Evolutionary conservation across 2,329 filamentous ascomycete species (phyloP).

Genomic region (Fusarium redolens): DNA sequence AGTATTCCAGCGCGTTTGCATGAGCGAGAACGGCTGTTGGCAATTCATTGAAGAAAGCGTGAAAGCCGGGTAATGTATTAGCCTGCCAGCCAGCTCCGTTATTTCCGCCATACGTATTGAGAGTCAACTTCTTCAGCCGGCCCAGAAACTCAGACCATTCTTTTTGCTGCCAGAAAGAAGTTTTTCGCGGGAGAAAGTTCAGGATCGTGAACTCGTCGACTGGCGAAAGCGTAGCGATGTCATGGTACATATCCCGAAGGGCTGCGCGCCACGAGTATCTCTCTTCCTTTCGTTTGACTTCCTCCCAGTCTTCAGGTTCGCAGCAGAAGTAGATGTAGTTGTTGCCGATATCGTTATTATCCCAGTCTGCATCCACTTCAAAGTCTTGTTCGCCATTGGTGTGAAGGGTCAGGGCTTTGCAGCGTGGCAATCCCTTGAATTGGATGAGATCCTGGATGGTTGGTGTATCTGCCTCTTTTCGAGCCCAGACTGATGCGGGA

Average conservation of each 20-base stretch:
- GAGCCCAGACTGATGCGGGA: slow-evolving; percentile 18
- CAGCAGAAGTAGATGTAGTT: slow-evolving; percentile 9
- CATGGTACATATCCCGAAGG: slow-evolving; percentile 4
- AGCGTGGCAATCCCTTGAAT: not conserved
- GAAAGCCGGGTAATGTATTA: slow-evolving; percentile 1
- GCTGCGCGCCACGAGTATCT: not conserved
- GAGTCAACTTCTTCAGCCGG: not conserved
- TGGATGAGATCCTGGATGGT: not conserved
- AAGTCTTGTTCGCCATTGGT: not conserved
- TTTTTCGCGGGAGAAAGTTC: not conserved
- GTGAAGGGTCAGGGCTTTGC: not conserved
- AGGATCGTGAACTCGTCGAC: not conserved
- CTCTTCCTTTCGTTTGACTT: not conserved
- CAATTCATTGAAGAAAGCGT: slow-evolving; percentile 7
- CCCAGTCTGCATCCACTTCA: not conserved
- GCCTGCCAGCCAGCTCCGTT: not conserved
- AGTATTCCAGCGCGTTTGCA: not conserved
- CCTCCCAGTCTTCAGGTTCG: not conserved
- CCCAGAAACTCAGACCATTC: slow-evolving; percentile 8
- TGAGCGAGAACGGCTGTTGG: not conserved
- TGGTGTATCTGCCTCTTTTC: not conserved
- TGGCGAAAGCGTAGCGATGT: not conserved
- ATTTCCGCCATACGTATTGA: slow-evolving; percentile 2
- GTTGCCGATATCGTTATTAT: not conserved
- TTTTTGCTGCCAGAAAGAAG: not conserved